Percentiles rank a stretch among this genome's conserved stretches.
Evolutionary conservation across 805 yeast genomes (phyloP).

Genomic region (Barnettozyma siamensis): DNA sequence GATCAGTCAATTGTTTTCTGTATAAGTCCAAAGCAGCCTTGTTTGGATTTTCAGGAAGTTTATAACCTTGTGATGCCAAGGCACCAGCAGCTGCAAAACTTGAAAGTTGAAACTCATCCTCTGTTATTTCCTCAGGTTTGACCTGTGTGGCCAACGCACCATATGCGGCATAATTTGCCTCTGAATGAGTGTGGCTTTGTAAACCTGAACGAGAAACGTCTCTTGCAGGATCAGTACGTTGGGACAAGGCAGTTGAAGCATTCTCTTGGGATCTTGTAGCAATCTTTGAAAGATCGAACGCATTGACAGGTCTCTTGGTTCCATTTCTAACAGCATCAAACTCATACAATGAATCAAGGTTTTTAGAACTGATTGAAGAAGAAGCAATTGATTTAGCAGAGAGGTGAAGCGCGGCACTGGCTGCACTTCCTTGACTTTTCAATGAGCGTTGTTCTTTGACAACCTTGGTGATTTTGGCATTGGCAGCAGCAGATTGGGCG

Average conservation of each 20-base stretch:
- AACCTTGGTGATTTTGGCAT: constrained; percentile 11
- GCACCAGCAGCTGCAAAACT: constrained; percentile 32
- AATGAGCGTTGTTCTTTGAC: constrained; percentile 1
- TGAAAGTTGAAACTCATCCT: not conserved
- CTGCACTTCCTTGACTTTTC: constrained; percentile 15
- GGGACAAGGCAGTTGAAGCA: constrained; percentile 27
- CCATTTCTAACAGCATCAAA: constrained; percentile 40
- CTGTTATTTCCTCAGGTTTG: constrained; percentile 1
- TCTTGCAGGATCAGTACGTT: constrained; percentile 26
- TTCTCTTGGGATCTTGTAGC: constrained; percentile 39
- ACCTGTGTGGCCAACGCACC: constrained; percentile 31
- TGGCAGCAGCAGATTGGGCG: constrained; percentile 40
- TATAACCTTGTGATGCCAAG: constrained; percentile 43
- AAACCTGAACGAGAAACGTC: constrained; percentile 33
- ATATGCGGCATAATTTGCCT: constrained; percentile 40
- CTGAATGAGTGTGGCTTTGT: constrained; percentile 32
- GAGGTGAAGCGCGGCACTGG: constrained; percentile 13
- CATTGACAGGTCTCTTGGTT: constrained; percentile 27
- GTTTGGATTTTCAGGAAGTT: constrained; percentile 35
- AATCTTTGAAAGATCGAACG: constrained; percentile 48
- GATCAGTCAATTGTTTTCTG: constrained; percentile 33
- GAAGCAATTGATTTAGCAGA: constrained; percentile 38
- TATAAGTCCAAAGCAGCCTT: constrained; percentile 35
- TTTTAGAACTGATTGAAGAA: constrained; percentile 29
- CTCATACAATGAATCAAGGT: constrained; percentile 35